phyloP scores from a whole-genome alignment of 2,329 filamentous ascomycete genomes.

The Arachnopeziza araneosa region DNA sequence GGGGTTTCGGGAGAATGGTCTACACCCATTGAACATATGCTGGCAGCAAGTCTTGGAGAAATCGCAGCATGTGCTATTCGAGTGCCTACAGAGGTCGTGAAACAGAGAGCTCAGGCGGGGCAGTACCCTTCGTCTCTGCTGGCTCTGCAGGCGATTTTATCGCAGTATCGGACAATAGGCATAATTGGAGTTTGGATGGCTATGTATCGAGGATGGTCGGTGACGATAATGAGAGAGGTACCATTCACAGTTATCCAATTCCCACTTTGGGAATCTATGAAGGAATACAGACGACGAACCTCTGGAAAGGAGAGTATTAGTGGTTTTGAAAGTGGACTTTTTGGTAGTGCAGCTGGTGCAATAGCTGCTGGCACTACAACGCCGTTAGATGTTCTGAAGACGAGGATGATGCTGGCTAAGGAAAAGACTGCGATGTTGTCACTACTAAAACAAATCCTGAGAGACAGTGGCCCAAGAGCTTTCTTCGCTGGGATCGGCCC shows the following conservation, averaged over 20 bases:
- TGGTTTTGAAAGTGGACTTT: conserved; percentile 74
- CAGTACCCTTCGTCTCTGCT: conserved; percentile 66
- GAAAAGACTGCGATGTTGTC: conserved; percentile 53
- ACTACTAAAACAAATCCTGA: conserved; percentile 60
- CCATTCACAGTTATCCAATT: conserved; percentile 98
- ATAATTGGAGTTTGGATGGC: conserved; percentile 65
- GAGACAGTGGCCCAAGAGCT: conserved; percentile 56
- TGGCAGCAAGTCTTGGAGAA: conserved; percentile 80
- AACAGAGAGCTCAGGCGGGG: conserved; percentile 89
- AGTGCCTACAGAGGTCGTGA: conserved; percentile 94
- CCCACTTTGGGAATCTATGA: conserved; percentile 92
- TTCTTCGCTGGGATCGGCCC: conserved; percentile 77
- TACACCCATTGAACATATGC: conserved; percentile 61
- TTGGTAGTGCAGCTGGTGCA: conserved; percentile 78
- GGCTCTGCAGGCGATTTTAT: conserved; percentile 66
- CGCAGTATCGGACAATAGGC: conserved; percentile 38
- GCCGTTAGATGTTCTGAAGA: conserved; percentile 94
- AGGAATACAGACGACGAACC: conserved; percentile 55
- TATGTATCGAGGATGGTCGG: conserved; percentile 84
- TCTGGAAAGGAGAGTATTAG: conserved; percentile 46
- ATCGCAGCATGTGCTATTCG: conserved; percentile 86
- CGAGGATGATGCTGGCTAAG: conserved; percentile 84
- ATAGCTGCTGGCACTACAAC: conserved; percentile 86
- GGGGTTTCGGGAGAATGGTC: conserved; percentile 23
- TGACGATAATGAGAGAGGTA: conserved; percentile 92